A percentile compares a stretch with the other conserved stretches of the same genome.
Conservation (phyloP, 2,329 filamentous ascomycete species). For the Cercospora sesami region DNA sequence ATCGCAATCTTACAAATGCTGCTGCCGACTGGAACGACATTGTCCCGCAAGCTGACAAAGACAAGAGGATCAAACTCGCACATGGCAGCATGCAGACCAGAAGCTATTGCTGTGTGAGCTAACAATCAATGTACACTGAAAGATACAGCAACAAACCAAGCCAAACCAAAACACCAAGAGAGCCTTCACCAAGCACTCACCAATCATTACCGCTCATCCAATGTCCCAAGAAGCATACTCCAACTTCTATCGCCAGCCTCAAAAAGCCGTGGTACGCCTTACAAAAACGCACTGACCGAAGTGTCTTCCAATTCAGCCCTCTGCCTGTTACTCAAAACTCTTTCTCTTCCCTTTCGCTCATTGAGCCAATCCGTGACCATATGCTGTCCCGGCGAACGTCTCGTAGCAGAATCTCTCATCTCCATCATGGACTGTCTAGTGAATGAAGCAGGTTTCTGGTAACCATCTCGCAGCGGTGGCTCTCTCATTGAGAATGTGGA, state of each 20-base stretch:
- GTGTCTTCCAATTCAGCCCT: constrained; percentile 12
- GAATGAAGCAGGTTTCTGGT: neutral
- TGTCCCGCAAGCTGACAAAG: neutral
- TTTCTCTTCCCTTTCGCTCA: constrained; percentile 29
- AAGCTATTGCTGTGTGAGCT: too few species aligned
- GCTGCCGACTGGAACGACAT: neutral
- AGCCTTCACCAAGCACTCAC: neutral
- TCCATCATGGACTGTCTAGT: constrained; percentile 9
- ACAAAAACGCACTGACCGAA: constrained; percentile 11
- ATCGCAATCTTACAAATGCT: neutral
- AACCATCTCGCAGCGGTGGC: neutral
- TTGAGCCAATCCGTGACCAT: constrained; percentile 36
- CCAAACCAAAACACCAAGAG: neutral
- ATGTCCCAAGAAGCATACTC: neutral
- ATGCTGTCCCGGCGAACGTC: constrained; percentile 31
- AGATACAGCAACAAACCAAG: neutral
- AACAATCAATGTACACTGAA: neutral
- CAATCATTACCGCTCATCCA: neutral
- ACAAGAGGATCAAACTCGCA: neutral
- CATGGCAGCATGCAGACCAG: too few species aligned
- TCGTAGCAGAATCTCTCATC: constrained; percentile 1
- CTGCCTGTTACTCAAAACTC: neutral
- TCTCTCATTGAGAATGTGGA: constrained; percentile 1
- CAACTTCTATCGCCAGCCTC: neutral
- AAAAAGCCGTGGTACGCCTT: neutral